Evolutionary conservation across 2,329 filamentous ascomycete species (phyloP).

Genomic region (Epichloe uncinata): DNA sequence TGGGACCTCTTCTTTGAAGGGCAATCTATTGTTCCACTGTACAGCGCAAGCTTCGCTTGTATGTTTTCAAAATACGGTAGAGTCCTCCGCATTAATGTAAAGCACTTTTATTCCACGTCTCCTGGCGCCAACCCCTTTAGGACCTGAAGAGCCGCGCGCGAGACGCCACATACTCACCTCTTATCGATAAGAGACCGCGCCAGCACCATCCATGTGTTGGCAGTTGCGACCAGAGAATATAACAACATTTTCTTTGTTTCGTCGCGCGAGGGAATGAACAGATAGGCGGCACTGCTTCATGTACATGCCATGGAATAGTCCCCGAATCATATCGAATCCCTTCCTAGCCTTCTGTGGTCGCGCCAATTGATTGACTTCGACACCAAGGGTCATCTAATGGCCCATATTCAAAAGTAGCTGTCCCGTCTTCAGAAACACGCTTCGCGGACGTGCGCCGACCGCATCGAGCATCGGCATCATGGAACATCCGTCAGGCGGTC

Average conservation of each 20-base stretch:
- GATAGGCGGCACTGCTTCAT: not conserved
- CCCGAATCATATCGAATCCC: not conserved
- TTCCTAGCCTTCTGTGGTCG: not conserved
- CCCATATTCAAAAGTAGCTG: not conserved
- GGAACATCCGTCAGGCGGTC: conserved; percentile 18
- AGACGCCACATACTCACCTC: not conserved
- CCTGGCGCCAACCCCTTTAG: not conserved
- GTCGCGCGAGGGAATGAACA: not conserved
- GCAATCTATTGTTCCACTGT: too few relatives aligned
- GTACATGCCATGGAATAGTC: not conserved
- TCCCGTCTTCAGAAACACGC: not conserved
- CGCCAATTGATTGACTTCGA: not conserved
- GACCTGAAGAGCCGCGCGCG: not conserved
- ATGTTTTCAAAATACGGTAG: too few relatives aligned
- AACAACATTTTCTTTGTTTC: not conserved
- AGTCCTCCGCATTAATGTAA: too few relatives aligned
- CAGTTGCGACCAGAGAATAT: not conserved
- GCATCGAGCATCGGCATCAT: conserved; percentile 10
- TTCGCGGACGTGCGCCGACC: not conserved
- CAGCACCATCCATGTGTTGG: not conserved
- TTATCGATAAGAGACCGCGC: conserved; percentile 1
- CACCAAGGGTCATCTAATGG: not conserved
- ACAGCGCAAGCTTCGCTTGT: too few relatives aligned
- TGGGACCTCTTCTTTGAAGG: not conserved
- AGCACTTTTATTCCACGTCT: too few relatives aligned